phyloP scores from a whole-genome alignment of 768 basidiomycete genomes.

The Termitomyces sp. region DNA sequence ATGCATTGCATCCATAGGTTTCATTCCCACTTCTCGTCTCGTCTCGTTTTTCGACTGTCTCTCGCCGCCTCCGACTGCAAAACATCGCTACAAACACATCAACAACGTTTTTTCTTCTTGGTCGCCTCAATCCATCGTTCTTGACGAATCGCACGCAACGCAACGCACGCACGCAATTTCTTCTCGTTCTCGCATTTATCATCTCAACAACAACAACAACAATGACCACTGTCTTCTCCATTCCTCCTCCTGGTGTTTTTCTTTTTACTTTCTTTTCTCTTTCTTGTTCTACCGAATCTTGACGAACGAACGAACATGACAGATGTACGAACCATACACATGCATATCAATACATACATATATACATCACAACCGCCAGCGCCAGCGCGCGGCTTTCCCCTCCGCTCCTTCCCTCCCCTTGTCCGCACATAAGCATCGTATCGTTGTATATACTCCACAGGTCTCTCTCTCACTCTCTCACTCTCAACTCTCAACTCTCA shows the following conservation, averaged over 20 bases:
- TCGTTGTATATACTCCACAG: conserved; percentile 8
- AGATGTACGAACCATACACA: background rate
- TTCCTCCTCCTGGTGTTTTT: too few species aligned
- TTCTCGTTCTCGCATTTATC: too few species aligned
- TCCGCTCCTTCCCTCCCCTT: too few species aligned
- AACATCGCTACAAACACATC: background rate
- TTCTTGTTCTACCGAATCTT: background rate
- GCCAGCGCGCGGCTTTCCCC: background rate
- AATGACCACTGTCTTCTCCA: too few species aligned
- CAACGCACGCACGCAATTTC: too few species aligned
- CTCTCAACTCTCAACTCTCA: too few species aligned
- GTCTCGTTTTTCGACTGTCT: background rate
- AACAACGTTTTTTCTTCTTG: too few species aligned
- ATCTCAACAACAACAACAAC: too few species aligned
- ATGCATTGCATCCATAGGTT: too few species aligned
- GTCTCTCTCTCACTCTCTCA: background rate
- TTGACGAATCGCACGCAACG: background rate
- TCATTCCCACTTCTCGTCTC: background rate
- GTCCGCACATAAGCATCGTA: background rate
- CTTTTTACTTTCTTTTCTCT: too few species aligned
- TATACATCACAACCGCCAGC: background rate
- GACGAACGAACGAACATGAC: background rate
- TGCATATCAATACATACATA: background rate
- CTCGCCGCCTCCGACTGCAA: too few species aligned
- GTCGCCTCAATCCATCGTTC: background rate